Percentiles rank a stretch among this genome's conserved stretches.
Conservation (phyloP, 2,329 filamentous ascomycete genomes). For the Ophiostoma ips region DNA sequence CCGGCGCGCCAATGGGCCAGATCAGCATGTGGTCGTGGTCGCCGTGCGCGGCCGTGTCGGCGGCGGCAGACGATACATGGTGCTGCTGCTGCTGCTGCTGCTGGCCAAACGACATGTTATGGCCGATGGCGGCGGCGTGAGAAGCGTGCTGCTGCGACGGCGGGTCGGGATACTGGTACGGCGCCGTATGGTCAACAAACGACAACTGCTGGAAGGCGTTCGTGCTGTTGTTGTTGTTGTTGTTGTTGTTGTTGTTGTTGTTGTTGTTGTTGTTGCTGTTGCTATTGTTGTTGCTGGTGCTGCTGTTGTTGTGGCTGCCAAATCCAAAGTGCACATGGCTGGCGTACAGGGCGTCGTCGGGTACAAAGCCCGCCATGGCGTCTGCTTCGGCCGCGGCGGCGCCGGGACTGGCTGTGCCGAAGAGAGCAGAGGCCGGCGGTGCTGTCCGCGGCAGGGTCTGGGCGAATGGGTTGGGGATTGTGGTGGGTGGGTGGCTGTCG, state of each 20-base stretch:
- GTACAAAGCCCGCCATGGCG: constrained; percentile 10
- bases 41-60: too few relatives aligned
- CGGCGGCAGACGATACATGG: too few relatives aligned
- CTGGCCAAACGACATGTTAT: background rate
- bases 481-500: background rate
- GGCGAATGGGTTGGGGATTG: constrained; percentile 4
- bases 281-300: background rate
- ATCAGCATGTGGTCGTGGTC: constrained; percentile 1
- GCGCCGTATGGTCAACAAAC: background rate
- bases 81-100: background rate
- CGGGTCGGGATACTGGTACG: constrained; percentile 12
- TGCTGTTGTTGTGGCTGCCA: background rate
- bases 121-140: too few relatives aligned
- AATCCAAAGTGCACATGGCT: constrained; percentile 9
- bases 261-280: too few relatives aligned
- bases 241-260: too few relatives aligned
- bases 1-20: constrained; percentile 9
- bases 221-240: too few relatives aligned
- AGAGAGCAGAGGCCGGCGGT: constrained; percentile 1
- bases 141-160: constrained; percentile 6
- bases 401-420: background rate
- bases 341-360: constrained; percentile 3
- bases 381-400: background rate
- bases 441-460: background rate
- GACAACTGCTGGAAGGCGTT: too few relatives aligned